Evolutionary conservation across 2,329 filamentous ascomycete species (phyloP), one percentile per base, ranked within the genome.

Genomic region (Coniosporium tulheliwenetii): DNA sequence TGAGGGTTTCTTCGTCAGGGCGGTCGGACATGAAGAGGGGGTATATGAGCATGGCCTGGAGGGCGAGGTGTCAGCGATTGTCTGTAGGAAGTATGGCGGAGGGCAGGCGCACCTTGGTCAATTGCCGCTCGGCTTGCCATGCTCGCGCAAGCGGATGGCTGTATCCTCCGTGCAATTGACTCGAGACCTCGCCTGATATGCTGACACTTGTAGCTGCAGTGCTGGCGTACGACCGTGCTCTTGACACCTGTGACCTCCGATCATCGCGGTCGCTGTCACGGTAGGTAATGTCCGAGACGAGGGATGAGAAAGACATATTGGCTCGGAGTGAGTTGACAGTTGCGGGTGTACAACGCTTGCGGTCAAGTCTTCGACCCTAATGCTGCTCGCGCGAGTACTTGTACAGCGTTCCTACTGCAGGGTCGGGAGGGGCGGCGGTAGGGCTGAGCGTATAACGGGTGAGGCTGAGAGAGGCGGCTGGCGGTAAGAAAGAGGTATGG

Each of bases 21-120:
- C 84, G 77, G 62, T 98, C 91, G 53, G 91, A 93, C 48, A 98
- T 77, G 67, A 98, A 98, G 49, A 98, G 73, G 10, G 91, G 91
- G 64, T 93, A 96, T 55, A 98, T 95, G 54, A 98, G 80, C 91
- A 96, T 96, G 32, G 87, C 91, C 85, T 94, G 53, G 30, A 2
- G 31, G 29, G 29, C 13, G 14, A 12, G 5, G 36, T 30, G 38
- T 45, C 26, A 43, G 30, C 15, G 10, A 10, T 35, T 39, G 14
- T 5, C 3, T 34, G 3, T 5, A 33, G 2, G 8, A 10, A 5
- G 12, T 15, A 10, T 5, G 14, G 12, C 31, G 2, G 16, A 41
- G 39, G 12, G 5, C 5, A 15, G 29, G 9, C 53, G 39, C 39
- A 63, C 61, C 58, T 70, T 70, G 43, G 67, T 70, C 50, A 70